A percentile compares a stretch with the other conserved stretches of the same genome.
These are phyloP conservation scores for Neurospora intermedia DNA, from an alignment of 495 filamentous ascomycete species.

Conservation along the genomic window DNA sequence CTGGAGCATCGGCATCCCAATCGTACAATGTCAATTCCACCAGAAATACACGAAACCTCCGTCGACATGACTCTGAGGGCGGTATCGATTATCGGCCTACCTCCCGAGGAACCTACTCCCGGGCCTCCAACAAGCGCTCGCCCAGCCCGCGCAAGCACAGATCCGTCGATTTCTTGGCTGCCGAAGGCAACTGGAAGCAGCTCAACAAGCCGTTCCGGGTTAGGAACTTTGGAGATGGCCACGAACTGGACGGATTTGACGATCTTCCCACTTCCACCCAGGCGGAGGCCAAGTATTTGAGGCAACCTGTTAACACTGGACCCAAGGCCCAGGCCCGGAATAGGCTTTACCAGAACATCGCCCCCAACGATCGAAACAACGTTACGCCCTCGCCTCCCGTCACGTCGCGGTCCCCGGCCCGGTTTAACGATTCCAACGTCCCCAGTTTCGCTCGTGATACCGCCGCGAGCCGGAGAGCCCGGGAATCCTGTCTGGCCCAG, in stretches of 20 bases:
- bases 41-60: conserved; percentile 57
- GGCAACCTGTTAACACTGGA: conserved; percentile 62
- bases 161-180: conserved; percentile 24
- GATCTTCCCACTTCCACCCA: conserved; percentile 83
- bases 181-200: conserved; percentile 37
- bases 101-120: conserved; percentile 41
- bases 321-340: conserved; percentile 54
- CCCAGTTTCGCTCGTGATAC: conserved; percentile 93
- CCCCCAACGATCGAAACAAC: conserved; percentile 32
- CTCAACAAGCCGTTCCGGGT: conserved; percentile 63
- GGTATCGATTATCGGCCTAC: conserved; percentile 43
- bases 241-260: conserved; percentile 85
- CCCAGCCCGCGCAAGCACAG: conserved; percentile 43
- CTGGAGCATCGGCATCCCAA: conserved; percentile 59
- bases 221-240: conserved; percentile 82
- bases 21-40: conserved; percentile 63
- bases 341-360: conserved; percentile 47
- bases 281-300: conserved; percentile 70
- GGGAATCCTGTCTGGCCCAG: conserved; percentile 69
- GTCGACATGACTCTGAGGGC: conserved; percentile 56
- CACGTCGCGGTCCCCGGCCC: conserved; percentile 43
- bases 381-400: conserved; percentile 41
- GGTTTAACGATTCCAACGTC: conserved; percentile 35
- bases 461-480: conserved; percentile 77
- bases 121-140: conserved; percentile 38